Base-by-base conservation (phyloP, 2,329 filamentous ascomycete species). In the Colletotrichum siamense region DNA sequence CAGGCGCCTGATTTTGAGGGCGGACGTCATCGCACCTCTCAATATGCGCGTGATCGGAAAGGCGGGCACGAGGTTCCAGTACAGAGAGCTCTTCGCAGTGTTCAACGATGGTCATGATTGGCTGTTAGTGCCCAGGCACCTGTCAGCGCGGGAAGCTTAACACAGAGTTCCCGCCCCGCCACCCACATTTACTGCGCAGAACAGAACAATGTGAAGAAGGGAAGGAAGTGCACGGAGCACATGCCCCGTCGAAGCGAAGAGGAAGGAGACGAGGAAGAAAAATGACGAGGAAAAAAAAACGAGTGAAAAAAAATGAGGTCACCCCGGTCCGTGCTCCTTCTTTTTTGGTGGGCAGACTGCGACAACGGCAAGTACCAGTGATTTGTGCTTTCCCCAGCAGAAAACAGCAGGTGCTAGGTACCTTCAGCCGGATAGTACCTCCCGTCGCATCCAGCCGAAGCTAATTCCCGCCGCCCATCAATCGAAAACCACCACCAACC, bases 271-370 rank as follows among this genome's bases (percentile, higher is more conserved):
- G 18, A 68, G 44, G 26, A 36, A 30, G 26, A 13, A 65, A 34
- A 22, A 22, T 49, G 22, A 66, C 18, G 22, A 15, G 18, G 18
- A n/a, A 44, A 59, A 36, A 69, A 72, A 49, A 13, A 22, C 32
- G 32, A 24, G 8, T 13, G 28, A 26, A 69, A 49, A 69, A 49
- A 61, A 73, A 76, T 76, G 70, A 76, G 74, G 74, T 76, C 74
- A 76, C 74, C 59, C 34, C 30, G 55, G 73, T 69, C 73, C 22
- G 73, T 73, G 73, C 64, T 34, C 6, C 44, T 22, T 62, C 26
- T 15, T 15, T 30, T 39, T 63, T 28, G 26, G 55, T 28, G 55
- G 22, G 24, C 55, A 59, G 52, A 8, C 39, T 44, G 39, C 39
- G 24, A 3, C 52, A 59, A 59, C 22, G 2, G 24, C 15, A 49